phyloP scores from a whole-genome alignment of 2,329 filamentous ascomycete genomes.

The Fusarium albosuccineum region DNA sequence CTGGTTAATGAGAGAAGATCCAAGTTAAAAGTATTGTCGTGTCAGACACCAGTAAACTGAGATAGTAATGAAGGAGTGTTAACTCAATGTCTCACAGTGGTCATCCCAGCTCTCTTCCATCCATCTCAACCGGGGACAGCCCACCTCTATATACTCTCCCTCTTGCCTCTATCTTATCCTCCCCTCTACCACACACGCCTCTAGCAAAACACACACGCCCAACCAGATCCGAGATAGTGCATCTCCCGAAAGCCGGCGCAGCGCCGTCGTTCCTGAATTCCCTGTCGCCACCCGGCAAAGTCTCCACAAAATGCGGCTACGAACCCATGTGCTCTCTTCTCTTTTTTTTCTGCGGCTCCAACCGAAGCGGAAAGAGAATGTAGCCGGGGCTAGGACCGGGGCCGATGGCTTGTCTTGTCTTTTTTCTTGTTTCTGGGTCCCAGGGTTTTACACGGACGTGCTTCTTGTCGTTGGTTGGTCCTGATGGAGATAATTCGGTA shows the following conservation, averaged over 20 bases:
- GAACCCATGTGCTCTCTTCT: constrained; percentile 12
- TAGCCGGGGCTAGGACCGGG: constrained; percentile 8
- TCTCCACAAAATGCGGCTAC: constrained; percentile 25
- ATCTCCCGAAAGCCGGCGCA: constrained; percentile 34
- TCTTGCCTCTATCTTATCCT: not conserved
- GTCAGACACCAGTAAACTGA: not conserved
- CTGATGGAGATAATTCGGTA: constrained; percentile 45
- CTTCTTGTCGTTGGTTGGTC: not conserved
- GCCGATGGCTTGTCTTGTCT: constrained; percentile 5
- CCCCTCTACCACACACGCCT: not conserved
- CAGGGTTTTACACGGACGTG: constrained; percentile 7
- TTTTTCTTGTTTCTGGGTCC: not conserved
- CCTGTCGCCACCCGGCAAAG: constrained; percentile 1
- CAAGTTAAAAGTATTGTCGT: not conserved
- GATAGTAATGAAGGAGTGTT: constrained; percentile 14
- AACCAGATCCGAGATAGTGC: constrained; percentile 11
- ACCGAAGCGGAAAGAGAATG: constrained; percentile 20
- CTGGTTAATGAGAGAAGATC: not conserved
- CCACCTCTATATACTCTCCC: constrained; percentile 37
- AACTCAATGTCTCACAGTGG: constrained; percentile 30
- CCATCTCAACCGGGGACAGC: constrained; percentile 1
- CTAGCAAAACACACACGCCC: not conserved
- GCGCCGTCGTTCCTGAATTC: constrained; percentile 24
- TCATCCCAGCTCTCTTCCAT: constrained; percentile 1
- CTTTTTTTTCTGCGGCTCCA: constrained; percentile 32